Evolutionary conservation across 768 basidiomycete species (phyloP).

Genomic region (Boletus tylopilopsis): DNA sequence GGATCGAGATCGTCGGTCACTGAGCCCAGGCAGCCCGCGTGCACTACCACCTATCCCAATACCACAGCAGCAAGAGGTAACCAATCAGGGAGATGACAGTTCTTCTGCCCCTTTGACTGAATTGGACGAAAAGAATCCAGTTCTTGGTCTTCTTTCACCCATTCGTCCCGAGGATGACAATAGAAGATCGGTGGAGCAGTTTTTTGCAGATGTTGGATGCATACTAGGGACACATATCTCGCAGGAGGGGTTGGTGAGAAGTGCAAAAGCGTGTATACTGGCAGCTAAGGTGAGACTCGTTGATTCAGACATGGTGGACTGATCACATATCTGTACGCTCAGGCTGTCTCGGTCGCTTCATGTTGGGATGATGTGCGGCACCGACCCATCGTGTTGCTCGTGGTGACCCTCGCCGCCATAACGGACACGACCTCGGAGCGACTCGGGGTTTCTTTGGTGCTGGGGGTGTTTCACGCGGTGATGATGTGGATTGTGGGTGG

Average conservation of each 20-base stretch:
- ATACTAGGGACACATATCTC: constrained; percentile 11
- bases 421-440: constrained; percentile 45
- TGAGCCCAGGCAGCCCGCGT: constrained; percentile 5
- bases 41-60: constrained; percentile 17
- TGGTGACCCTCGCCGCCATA: constrained; percentile 37
- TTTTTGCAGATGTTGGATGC: neutral
- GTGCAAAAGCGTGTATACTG: constrained; percentile 34
- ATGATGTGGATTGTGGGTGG: constrained; percentile 18
- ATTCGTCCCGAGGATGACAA: neutral
- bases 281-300: constrained; percentile 32
- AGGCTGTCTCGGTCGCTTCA: constrained; percentile 26
- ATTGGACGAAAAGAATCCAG: constrained; percentile 10
- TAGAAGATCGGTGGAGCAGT: neutral
- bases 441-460: constrained; percentile 33
- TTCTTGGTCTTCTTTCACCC: constrained; percentile 17
- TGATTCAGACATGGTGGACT: neutral
- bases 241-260: constrained; percentile 23
- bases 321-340: neutral
- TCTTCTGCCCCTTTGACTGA: neutral
- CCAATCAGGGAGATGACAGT: neutral
- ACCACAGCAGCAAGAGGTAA: neutral
- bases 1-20: constrained; percentile 9
- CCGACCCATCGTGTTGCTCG: constrained; percentile 23
- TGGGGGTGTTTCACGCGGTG: constrained; percentile 40
- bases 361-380: constrained; percentile 23